Evolutionary conservation across 208 protist genomes (phyloP).

Genomic region (Zelonia costaricensis): DNA sequence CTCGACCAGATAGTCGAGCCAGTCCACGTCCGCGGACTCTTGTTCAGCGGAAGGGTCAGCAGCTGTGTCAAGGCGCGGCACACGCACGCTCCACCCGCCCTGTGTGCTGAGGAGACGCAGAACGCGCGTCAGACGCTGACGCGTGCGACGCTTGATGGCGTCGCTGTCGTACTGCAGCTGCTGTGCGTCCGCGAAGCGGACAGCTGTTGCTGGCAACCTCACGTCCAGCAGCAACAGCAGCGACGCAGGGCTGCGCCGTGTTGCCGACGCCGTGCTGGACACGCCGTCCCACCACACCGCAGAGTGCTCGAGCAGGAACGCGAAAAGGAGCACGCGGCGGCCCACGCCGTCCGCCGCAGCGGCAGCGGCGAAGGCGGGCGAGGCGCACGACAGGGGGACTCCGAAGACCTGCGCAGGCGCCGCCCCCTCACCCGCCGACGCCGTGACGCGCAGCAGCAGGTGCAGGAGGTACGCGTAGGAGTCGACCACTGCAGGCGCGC

Average conservation of each 20-base stretch:
- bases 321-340: conserved; percentile 12
- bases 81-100: conserved; percentile 15
- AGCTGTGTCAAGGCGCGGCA: background rate
- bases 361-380: background rate
- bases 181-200: no score
- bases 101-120: conserved; percentile 13
- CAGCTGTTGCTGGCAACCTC: no score
- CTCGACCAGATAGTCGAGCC: conserved; percentile 28
- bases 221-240: no score
- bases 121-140: conserved; percentile 20
- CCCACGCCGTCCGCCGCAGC: conserved; percentile 22
- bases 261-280: no score
- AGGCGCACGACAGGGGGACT: background rate
- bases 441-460: conserved; percentile 7
- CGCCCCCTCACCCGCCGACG: background rate
- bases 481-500: background rate
- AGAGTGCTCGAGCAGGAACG: conserved; percentile 15
- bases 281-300: conserved; percentile 27
- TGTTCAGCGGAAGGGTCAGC: background rate
- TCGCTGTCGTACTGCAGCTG: no score
- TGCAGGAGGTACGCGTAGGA: conserved; percentile 10
- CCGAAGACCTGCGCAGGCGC: no score
- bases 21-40: conserved; percentile 11
- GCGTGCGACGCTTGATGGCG: background rate
- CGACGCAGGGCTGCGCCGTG: background rate